phyloP scores from a whole-genome alignment of 23 red algal species.

The Cyanidium caldarium region DNA sequence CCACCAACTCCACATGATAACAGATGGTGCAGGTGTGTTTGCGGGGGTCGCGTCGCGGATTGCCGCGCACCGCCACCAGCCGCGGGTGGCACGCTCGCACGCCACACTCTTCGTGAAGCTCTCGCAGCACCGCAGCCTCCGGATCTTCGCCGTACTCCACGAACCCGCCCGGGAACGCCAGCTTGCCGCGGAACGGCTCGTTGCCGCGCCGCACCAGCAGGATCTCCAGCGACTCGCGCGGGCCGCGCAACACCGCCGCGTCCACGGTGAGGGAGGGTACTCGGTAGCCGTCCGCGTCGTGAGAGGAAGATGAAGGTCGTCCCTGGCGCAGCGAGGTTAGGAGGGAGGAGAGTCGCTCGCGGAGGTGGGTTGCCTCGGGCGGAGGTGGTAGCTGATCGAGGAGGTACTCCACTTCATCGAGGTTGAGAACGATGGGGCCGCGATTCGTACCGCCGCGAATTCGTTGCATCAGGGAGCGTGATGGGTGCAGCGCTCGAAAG shows the following conservation, averaged over 20 bases:
- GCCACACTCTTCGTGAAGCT: slow-evolving; percentile 18
- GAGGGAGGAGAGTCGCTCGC: neutral
- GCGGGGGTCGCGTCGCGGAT: slow-evolving; percentile 2
- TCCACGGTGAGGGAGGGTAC: slow-evolving; percentile 4
- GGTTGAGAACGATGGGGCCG: neutral
- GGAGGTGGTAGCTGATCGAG: neutral
- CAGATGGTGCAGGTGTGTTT: slow-evolving; percentile 12
- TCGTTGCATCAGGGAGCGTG: too few relatives aligned
- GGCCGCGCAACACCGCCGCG: slow-evolving; percentile 13
- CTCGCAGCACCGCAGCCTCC: slow-evolving; percentile 8
- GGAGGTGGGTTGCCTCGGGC: neutral
- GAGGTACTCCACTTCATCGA: neutral
- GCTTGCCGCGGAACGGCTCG: slow-evolving; percentile 9
- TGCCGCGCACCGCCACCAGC: slow-evolving; percentile 10
- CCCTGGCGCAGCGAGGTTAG: neutral
- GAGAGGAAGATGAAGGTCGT: neutral
- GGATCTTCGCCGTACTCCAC: slow-evolving; percentile 26
- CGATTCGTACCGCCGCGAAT: neutral
- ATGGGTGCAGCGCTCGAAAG: too few relatives aligned
- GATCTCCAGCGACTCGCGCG: slow-evolving; percentile 6
- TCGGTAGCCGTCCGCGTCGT: neutral
- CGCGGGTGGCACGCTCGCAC: neutral
- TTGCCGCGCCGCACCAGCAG: slow-evolving; percentile 3
- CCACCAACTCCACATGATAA: slow-evolving; percentile 2
- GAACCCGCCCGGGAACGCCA: slow-evolving; percentile 21